Base-by-base conservation (phyloP, 1,284 basidiomycete genomes). In the Malassezia yamatoensis region DNA sequence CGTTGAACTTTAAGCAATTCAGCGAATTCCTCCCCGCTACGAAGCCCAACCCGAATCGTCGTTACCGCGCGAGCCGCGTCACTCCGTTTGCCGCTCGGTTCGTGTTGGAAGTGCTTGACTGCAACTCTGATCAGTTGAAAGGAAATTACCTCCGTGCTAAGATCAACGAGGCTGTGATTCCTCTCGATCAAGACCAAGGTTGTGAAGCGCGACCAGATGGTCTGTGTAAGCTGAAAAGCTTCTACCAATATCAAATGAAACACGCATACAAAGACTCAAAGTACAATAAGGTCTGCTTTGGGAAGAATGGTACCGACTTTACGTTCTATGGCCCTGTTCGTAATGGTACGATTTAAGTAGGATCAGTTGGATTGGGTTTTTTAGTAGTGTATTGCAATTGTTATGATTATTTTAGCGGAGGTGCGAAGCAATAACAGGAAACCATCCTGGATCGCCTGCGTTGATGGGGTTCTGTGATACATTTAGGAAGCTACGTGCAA, bases 151-250 rank as follows among this genome's bases (percentile, higher is more conserved):
- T 90, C 61, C 83, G 87, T 5, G 78, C 86, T 51, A 81, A 87
- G 68, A 81, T 89, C 74, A 93, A 93, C 76, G 90, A 72, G 40
- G 70, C 70, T 1, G 55, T 71, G 16, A 43, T 72, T 3, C 67
- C 90, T 1, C 79, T 93, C 38, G 84, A 84, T 2, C 82, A 84
- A 35, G 90, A 88, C 64, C 82, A 84, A 10, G 82, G 81, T 0
- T 74, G 81, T 63, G 79, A 65, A 13, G 60, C 76, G 9, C 76
- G 84, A 65, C 78, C 80, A 42, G 83, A 90, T 57, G 89, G 90
- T 11, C 81, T 91, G 73, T 96, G 90, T 65, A 79, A 85, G 0
- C 77, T 91, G 6, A 78, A 82, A 41, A 82, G 81, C 3, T 91
- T 94, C 71, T 81, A 90, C 34, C 77, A 75, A 1, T 60, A 63